Evolutionary conservation across 345 rosid genomes (phyloP), one percentile per base, ranked within the genome.

Genomic region (Murraya paniculata): DNA sequence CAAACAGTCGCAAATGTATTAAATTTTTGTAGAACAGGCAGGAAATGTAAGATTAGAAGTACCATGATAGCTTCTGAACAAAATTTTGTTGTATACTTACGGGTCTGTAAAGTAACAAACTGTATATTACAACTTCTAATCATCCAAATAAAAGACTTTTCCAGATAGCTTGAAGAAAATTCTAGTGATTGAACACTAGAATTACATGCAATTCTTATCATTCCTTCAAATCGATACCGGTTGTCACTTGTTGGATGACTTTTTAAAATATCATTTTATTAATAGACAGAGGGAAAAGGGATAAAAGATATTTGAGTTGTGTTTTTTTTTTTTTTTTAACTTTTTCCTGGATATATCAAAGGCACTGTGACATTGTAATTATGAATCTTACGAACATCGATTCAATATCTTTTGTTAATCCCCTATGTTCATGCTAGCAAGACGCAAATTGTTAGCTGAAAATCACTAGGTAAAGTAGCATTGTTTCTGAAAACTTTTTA

Each of bases 231-330:
- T 45, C 16, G 16, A 45, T 45, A 0, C 5, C 18, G 50, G 1
- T 13, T 13, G 13, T 0, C 9, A 9, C 45, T 39, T 9, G 18
- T 45, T 45, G 50, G 4, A 13, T 45, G 50, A 13, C 18, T 3
- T 11, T 2, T 45, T 1, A 45, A 10, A 2, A 45, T 45, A 45
- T 45, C 5, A 45, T 45, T 45, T 3, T 45, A 13, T 13, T 45
- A 45, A 3, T 13, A 11, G 50, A 11, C 50, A 45, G 5, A 11
- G 50, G 4, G 2, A 41, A 41, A 10, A 41, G 1, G 50, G 50
- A 0, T 41, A 3, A 41, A 41, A 10, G 16, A 41, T 3, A 0
- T 3, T 41, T 41, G 50, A n/a, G n/a, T n/a, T n/a, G n/a, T n/a
- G n/a, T n/a, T n/a, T n/a, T n/a, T 16, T 41, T 11, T 41, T 0